Conservation (phyloP, 1,139 yeast genomes). For the Pichiaceae sp. region DNA sequence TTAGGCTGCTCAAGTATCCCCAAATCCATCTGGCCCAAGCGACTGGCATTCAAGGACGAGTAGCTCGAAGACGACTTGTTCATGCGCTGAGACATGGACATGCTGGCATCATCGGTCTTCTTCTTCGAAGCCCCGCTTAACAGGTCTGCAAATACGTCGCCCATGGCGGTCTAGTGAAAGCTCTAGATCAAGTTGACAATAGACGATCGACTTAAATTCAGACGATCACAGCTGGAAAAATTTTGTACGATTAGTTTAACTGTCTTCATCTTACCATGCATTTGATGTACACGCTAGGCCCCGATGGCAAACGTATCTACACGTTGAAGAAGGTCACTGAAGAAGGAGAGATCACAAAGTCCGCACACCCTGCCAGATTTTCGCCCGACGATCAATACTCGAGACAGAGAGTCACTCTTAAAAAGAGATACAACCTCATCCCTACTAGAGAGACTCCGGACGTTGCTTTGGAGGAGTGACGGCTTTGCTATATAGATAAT, state of each 20-base stretch:
- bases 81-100: constrained; percentile 25
- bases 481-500: neutral
- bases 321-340: constrained; percentile 79
- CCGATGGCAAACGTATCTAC: constrained; percentile 92
- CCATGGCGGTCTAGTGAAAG: constrained; percentile 2
- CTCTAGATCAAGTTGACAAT: neutral
- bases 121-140: constrained; percentile 22
- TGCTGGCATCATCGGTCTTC: constrained; percentile 16
- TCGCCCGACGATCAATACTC: constrained; percentile 99
- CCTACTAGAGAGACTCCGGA: constrained; percentile 55
- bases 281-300: constrained; percentile 95
- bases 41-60: neutral
- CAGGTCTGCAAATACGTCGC: constrained; percentile 37
- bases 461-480: neutral
- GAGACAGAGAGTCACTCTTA: constrained; percentile 95
- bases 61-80: constrained; percentile 6
- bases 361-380: constrained; percentile 99
- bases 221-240: neutral
- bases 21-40: constrained; percentile 5
- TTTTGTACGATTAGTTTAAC: neutral
- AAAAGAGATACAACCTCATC: constrained; percentile 85
- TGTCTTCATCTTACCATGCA: constrained; percentile 48
- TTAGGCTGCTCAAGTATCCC: constrained; percentile 10
- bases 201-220: neutral
- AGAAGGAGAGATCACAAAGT: constrained; percentile 90